Conservation (phyloP, 805 yeast genomes). For the Grigorovia transvaalensis region DNA sequence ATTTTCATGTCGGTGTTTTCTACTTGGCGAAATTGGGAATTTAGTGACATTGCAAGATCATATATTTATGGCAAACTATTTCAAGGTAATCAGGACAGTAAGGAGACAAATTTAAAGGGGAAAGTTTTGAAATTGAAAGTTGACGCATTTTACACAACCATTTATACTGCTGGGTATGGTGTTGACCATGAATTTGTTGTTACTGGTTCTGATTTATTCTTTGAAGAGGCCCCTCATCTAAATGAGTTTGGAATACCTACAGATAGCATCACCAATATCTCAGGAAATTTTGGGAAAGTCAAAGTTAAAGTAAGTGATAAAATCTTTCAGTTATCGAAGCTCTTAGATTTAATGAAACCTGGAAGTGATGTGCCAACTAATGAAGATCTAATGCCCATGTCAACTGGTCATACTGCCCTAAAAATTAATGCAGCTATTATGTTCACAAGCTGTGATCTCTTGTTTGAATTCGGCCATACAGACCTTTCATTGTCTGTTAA, state of each 20-base stretch:
- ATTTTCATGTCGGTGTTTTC: slow-evolving; percentile 51
- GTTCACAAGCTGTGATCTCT: slow-evolving; percentile 16
- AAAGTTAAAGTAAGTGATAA: slow-evolving; percentile 21
- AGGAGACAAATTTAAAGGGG: slow-evolving; percentile 5
- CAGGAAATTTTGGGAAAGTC: slow-evolving; percentile 16
- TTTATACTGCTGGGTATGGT: slow-evolving; percentile 16
- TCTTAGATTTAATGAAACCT: slow-evolving; percentile 3
- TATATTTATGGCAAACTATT: slow-evolving; percentile 46
- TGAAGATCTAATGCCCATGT: neutral
- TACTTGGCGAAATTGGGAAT: slow-evolving; percentile 90
- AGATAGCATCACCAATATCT: slow-evolving; percentile 14
- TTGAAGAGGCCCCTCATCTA: slow-evolving; percentile 12
- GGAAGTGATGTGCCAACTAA: slow-evolving; percentile 1
- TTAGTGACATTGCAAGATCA: slow-evolving; percentile 47
- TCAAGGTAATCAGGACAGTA: slow-evolving; percentile 13
- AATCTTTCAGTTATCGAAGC: slow-evolving; percentile 9
- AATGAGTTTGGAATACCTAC: slow-evolving; percentile 6
- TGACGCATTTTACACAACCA: slow-evolving; percentile 18
- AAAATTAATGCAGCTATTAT: slow-evolving; percentile 12
- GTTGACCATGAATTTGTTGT: slow-evolving; percentile 19
- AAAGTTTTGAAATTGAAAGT: slow-evolving; percentile 12
- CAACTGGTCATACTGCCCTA: slow-evolving; percentile 5
- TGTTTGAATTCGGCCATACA: slow-evolving; percentile 10
- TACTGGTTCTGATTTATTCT: slow-evolving; percentile 12
- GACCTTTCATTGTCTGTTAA: slow-evolving; percentile 8